Evolutionary conservation across 2,329 filamentous ascomycete species (phyloP), one percentile per base, ranked within the genome.

Genomic region (Escovopsis sp.): DNA sequence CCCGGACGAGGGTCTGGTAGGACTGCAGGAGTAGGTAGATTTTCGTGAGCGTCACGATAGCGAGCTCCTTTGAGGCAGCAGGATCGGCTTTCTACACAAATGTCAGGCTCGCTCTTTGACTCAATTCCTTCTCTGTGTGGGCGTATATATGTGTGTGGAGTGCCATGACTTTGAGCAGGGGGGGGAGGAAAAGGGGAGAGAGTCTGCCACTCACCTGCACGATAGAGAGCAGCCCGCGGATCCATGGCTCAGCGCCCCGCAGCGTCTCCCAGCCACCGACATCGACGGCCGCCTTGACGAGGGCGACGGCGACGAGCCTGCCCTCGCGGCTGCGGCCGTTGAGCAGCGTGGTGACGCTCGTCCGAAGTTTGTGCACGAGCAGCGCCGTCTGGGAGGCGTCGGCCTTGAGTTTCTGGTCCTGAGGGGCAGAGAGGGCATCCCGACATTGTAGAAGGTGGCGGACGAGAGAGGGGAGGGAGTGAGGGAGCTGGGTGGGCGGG

Each of bases 191-290:
- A 3, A 11, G 19, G 15, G 16, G n/a, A 12, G 4, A 11, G 32
- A 9, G 26, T 34, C 16, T 9, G 8, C n/a, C n/a, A 31, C 40
- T n/a, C 58, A 83, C 79, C 55, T 77, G 76, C 27, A 94, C 55
- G 36, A 93, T 71, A 2, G 70, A 69, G 35, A 94, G 57, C 23
- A 94, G 60, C n/a, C 73, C 76, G 45, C 72, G 67, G 41, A 90
- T 76, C 82, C 88, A 94, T 3, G 76, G 66, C 47, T 77, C 75
- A 25, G 72, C 73, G 35, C 73, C 75, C 42, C 77, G 75, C 39
- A 94, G 65, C 39, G 80, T 73, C 50, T 92, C 84, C 75, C 81
- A 85, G 31, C 85, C 85, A 17, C 86, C 86, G 28, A 80, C 73
- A 48, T 94, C 87, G 30, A 94, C 64, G 4, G 78, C 65, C 4